Conservation (phyloP, 805 yeast species). For the Candida khao-thaluensis region DNA sequence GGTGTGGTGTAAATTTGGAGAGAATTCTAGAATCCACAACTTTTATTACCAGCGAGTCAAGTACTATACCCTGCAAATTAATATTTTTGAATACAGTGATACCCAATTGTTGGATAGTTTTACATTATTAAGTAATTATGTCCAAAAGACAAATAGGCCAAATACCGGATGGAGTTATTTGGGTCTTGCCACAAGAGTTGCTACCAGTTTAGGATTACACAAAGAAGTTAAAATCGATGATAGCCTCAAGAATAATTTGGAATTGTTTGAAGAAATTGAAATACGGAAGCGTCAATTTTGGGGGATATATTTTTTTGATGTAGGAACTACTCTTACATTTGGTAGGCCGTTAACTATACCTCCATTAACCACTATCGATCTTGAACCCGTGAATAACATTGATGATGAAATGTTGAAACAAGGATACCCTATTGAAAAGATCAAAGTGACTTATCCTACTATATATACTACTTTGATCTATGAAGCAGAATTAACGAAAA, state of each 20-base stretch:
- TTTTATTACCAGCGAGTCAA: constrained; percentile 20
- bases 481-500: constrained; percentile 21
- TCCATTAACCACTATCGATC: constrained; percentile 20
- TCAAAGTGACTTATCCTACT: constrained; percentile 19
- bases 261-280: constrained; percentile 20
- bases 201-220: constrained; percentile 22
- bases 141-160: constrained; percentile 20
- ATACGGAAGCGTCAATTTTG: constrained; percentile 22
- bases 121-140: constrained; percentile 20
- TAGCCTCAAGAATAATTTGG: constrained; percentile 8
- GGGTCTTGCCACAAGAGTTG: constrained; percentile 21
- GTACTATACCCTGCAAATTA: constrained; percentile 14
- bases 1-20: constrained; percentile 23
- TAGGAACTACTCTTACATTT: constrained; percentile 21
- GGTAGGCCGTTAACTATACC: constrained; percentile 23
- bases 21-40: constrained; percentile 18
- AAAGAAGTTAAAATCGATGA: constrained; percentile 19
- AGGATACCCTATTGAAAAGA: constrained; percentile 13
- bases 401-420: constrained; percentile 18
- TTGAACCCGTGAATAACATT: constrained; percentile 19
- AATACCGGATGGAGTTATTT: constrained; percentile 22
- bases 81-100: constrained; percentile 21
- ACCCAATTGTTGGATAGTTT: constrained; percentile 21
- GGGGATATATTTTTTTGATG: constrained; percentile 24
- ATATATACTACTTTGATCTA: constrained; percentile 21